phyloP scores from a whole-genome alignment of 345 rosid genomes.

The Durio zibethinus region DNA sequence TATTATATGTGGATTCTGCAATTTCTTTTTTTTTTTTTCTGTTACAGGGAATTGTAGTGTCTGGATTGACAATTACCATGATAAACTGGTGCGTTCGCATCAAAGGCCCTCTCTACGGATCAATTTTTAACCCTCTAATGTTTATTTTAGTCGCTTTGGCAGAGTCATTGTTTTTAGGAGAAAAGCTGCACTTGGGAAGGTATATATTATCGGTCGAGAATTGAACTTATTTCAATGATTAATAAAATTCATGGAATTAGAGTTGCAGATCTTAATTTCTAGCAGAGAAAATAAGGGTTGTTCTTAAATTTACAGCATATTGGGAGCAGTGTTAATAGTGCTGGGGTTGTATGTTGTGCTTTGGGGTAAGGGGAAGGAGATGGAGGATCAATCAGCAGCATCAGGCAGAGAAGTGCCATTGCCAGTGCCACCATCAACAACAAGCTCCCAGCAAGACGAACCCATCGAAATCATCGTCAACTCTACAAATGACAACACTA shows the following conservation, averaged over 20 bases:
- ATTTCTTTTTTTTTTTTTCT: no score
- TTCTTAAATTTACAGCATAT: conserved; percentile 24
- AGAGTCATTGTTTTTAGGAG: conserved; percentile 38
- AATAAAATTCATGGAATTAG: no score
- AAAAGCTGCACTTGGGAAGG: conserved; percentile 50
- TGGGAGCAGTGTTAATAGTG: conserved; percentile 39
- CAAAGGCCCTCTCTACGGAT: conserved; percentile 46
- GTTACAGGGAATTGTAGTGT: conserved; percentile 34
- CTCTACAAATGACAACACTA: not conserved
- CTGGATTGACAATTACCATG: conserved; percentile 32
- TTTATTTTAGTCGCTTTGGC: conserved; percentile 43
- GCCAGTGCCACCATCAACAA: not conserved
- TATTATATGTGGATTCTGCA: no score
- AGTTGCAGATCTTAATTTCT: no score
- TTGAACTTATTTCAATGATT: no score
- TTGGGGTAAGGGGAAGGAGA: conserved; percentile 50
- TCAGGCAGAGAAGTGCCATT: not conserved
- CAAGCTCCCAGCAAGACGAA: not conserved
- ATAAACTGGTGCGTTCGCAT: conserved; percentile 38
- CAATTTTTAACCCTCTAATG: conserved; percentile 42
- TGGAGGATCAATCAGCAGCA: not conserved
- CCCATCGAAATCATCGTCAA: not conserved
- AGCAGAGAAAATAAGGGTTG: no score
- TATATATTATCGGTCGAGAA: not conserved
- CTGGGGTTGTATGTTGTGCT: conserved; percentile 43